Base-by-base conservation (phyloP, 805 yeast genomes). In the Candida chauliodis region DNA sequence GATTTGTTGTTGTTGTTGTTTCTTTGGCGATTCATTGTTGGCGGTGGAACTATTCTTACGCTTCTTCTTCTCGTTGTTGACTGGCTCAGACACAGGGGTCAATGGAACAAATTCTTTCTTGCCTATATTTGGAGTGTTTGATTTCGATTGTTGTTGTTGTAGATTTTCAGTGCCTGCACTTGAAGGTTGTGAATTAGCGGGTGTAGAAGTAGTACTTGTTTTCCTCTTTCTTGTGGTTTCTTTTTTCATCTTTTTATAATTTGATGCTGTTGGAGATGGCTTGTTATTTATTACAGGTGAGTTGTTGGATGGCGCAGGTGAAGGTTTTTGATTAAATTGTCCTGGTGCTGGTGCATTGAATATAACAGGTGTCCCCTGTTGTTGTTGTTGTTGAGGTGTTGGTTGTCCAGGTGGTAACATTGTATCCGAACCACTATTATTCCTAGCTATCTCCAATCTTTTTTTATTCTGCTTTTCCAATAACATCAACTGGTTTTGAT, bases 381-480 rank as follows among this genome's bases (percentile, higher is more conserved):
- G 40, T 16, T 15, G 11, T 23, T 28, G 34, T 30, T 13, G 23
- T 14, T 34, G 31, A 5, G 24, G 46, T n/a, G 34, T 49, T 19
- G 27, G 33, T 20, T 38, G 50, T 33, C 33, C 26, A 13, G 36
- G 38, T 3, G 36, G 28, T 17, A 37, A 11, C 40, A 27, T 36
- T 5, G 29, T 44, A 37, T 52, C 53, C 5, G 44, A 37, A 14
- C 42, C 45, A 2, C 61, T 62, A 44, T 48, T 66, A 44, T 59
- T 63, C 26, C 78, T 57, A 4, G 74, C 78, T 37, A 69, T 73
- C 48, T 75, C 80, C 35, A 84, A 63, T 38, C 85, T 71, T 55
- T 77, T 78, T 54, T 82, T 81, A 58, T 84, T 86, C 55, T 84
- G 90, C 46, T 76, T 76, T 51, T 86, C 95, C 52, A 87, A 62